phyloP scores from a whole-genome alignment of 2,329 filamentous ascomycete species.

The Fusarium solani-melongenae region DNA sequence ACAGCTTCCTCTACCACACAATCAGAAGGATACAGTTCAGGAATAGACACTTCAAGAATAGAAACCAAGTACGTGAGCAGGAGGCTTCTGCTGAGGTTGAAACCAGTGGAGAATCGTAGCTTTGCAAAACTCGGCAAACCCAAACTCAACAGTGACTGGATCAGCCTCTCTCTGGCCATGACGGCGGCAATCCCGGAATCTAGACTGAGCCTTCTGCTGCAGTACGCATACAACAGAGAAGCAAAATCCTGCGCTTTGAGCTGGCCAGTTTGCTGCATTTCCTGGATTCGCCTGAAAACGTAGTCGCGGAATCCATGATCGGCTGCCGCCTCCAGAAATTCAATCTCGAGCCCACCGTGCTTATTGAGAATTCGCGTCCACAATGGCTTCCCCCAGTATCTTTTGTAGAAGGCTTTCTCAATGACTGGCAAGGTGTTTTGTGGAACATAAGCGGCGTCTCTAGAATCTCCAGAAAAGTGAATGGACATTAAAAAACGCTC shows the following conservation, averaged over 20 bases:
- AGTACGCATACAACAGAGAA: background rate
- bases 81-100: background rate
- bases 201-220: background rate
- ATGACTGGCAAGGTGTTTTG: background rate
- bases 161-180: background rate
- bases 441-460: background rate
- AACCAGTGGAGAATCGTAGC: background rate
- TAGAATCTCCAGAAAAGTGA: background rate
- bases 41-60: background rate
- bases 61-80: background rate
- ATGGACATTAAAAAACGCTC: background rate
- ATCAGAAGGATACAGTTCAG: rapidly evolving
- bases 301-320: background rate
- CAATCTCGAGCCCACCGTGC: background rate
- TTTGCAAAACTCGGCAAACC: background rate
- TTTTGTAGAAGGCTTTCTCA: background rate
- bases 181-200: rapidly evolving
- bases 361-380: rapidly evolving
- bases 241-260: background rate
- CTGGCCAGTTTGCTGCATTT: background rate
- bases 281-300: background rate
- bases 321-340: background rate
- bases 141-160: background rate
- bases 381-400: background rate
- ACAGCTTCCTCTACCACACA: background rate